Evolutionary conservation across 257 asterid species (phyloP), one percentile per base, ranked within the genome.

Genomic region (Verbascum thapsus): DNA sequence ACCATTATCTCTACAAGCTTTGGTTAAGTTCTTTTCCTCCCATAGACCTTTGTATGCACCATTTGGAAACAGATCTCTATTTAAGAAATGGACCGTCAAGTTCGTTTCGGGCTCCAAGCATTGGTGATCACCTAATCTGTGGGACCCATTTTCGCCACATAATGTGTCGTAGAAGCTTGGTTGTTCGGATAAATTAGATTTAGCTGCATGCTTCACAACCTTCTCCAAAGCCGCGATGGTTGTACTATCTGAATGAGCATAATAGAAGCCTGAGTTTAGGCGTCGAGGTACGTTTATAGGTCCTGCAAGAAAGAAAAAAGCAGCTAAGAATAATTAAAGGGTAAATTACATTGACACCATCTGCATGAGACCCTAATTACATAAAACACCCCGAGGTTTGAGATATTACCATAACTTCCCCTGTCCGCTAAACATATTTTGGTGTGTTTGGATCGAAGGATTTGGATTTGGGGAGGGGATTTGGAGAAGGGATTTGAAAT

Each of bases 211-310:
- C 71, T 66, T 74, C 81, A 92, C 97, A 48, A 89, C 92, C 81
- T 87, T 92, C 69, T 85, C 84, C 67, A 89, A 12, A 10, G 88
- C 97, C 26, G 81, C 72, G 45, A 86, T 76, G 49, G 97, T 89
- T 51, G 9, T 51, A 40, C 49, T 71, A 72, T 92, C 97, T 13
- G 97, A 87, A 75, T 76, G 82, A 59, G 86, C 87, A 45, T 78
- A 85, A 65, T 87, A 92, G 88, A 92, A 92, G 35, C 98, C 98
- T 18, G 98, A 92, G 76, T 92, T 92, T 42, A 89, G 89, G 64
- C 96, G 97, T 15, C 98, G 79, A 57, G 98, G 98, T 67, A 86
- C 72, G 81, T 92, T 92, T 70, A 89, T 92, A 40, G 96, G 87
- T 67, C 88, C 99, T 92, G 90, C 52, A 71, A 70, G 58, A 58